phyloP scores from a whole-genome alignment of 106 monocot species.

The Allium cepa region DNA sequence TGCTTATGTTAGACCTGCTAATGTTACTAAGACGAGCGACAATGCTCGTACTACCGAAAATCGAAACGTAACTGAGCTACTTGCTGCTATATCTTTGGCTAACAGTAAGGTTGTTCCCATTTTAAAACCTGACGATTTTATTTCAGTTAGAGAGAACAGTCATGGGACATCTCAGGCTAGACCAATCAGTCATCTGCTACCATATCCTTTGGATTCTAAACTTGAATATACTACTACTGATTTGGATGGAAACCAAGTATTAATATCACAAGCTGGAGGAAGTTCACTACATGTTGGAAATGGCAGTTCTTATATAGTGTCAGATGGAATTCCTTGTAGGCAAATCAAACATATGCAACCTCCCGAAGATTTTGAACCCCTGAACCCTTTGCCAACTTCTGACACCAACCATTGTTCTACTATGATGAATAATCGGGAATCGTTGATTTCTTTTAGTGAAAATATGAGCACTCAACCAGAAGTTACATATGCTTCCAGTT shows the following conservation, averaged over 20 bases:
- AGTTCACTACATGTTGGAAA: slow-evolving; percentile 7
- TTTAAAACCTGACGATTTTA: slow-evolving; percentile 4
- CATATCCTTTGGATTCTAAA: slow-evolving; percentile 5
- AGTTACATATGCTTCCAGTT: slow-evolving; percentile 1
- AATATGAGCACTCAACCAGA: slow-evolving; percentile 17
- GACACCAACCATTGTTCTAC: slow-evolving; percentile 14
- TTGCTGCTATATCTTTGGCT: slow-evolving; percentile 10
- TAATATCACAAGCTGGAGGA: slow-evolving; percentile 8
- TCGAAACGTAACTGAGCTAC: slow-evolving; percentile 13
- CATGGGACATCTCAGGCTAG: slow-evolving; percentile 2
- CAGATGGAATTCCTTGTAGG: slow-evolving; percentile 4
- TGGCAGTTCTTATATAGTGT: slow-evolving; percentile 1
- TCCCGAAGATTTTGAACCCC: slow-evolving; percentile 4
- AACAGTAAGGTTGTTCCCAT: background rate
- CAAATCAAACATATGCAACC: slow-evolving; percentile 20
- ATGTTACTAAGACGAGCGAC: slow-evolving; percentile 23
- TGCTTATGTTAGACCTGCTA: slow-evolving; percentile 25
- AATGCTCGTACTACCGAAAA: slow-evolving; percentile 17
- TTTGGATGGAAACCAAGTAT: slow-evolving; percentile 4
- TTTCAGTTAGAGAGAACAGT: slow-evolving; percentile 6
- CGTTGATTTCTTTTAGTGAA: slow-evolving; percentile 12
- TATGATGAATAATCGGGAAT: slow-evolving; percentile 15
- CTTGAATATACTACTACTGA: slow-evolving; percentile 7
- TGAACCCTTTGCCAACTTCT: slow-evolving; percentile 19
- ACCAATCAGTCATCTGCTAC: slow-evolving; percentile 13